Evolutionary conservation across 495 filamentous ascomycete genomes (phyloP), one percentile per base, ranked within the genome.

Genomic region (Cenococcum geophilum): DNA sequence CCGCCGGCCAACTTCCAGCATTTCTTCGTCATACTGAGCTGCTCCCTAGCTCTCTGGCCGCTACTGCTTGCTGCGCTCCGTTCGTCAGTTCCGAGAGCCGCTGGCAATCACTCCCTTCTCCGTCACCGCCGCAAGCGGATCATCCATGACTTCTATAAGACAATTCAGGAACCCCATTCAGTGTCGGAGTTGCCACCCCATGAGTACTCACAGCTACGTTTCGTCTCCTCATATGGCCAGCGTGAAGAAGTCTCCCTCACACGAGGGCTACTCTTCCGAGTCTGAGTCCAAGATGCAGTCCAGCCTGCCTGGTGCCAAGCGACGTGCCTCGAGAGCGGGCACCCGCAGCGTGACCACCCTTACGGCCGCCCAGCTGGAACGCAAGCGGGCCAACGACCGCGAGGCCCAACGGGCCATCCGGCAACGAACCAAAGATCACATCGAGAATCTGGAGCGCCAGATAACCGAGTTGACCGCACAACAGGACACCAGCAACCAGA

Each of bases 361-460:
- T 53, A 81, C 80, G 5, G 76, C 78, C 23, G 82, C 82, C 45
- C 82, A 86, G 63, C 73, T 86, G 23, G 83, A 86, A 59, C 75
- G 82, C 49, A 96, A 96, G 74, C 81, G 91, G 58, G 89, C 88
- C 68, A 95, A 95, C 73, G 91, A 96, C 70, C 82, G 91, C 43
- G 88, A 92, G 73, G 91, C 91, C 18, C 91, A 96, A 72, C 82
- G 88, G 53, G 89, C 88, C 18, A 96, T 95, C 60, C 80, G 91
- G 16, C 86, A 89, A 66, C 80, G 91, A 59, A 95, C 87, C 11
- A 92, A 90, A 67, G 78, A 83, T 57, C 86, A 91, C 67, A 93
- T 95, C 62, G 88, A 91, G 56, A 77, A 74, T 21, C 77, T 96
- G 21, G 88, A 95, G 73, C 77, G 78, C 54, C 82, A 84, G 52